phyloP scores from a whole-genome alignment of 2,329 filamentous ascomycete species.

The Paracoccidioides brasiliensis region DNA sequence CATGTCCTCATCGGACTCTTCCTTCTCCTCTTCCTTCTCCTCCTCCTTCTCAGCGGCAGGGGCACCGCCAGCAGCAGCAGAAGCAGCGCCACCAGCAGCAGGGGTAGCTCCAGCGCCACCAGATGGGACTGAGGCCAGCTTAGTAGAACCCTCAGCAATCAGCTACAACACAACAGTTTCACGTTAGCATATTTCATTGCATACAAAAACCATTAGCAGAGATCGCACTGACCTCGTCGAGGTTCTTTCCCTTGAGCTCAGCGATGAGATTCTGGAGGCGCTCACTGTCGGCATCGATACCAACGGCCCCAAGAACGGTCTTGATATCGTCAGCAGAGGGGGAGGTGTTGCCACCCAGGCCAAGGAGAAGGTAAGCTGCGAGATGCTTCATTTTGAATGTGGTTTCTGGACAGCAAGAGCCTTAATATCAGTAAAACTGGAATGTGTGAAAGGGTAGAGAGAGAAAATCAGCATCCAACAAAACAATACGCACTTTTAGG shows the following conservation, averaged over 20 bases:
- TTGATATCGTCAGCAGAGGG: slow-evolving; percentile 81
- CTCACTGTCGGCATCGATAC: slow-evolving; percentile 82
- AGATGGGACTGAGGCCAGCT: slow-evolving; percentile 95
- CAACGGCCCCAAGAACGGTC: slow-evolving; percentile 79
- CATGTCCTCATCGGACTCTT: slow-evolving; percentile 65
- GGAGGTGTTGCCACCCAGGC: slow-evolving; percentile 80
- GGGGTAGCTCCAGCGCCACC: slow-evolving; percentile 64
- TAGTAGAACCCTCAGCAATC: slow-evolving; percentile 76
- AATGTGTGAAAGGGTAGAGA: not conserved
- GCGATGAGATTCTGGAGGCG: slow-evolving; percentile 75
- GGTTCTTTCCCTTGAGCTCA: slow-evolving; percentile 55
- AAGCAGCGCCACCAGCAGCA: slow-evolving; percentile 48
- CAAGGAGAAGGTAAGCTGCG: slow-evolving; percentile 96
- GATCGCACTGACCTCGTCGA: slow-evolving; percentile 63
- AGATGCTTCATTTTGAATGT: slow-evolving; percentile 93
- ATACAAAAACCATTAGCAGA: slow-evolving; percentile 4
- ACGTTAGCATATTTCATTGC: slow-evolving; percentile 14
- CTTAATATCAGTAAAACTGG: not conserved
- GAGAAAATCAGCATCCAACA: not conserved
- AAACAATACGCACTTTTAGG: slow-evolving; percentile 4
- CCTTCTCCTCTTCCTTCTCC: slow-evolving; percentile 66
- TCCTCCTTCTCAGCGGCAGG: slow-evolving; percentile 49
- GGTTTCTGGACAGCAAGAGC: slow-evolving; percentile 12
- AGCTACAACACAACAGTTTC: slow-evolving; percentile 43
- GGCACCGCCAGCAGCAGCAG: slow-evolving; percentile 54